Percentiles rank a stretch among this genome's conserved stretches.
Conservation (phyloP, 1,284 basidiomycete genomes). For the Flammula alnicola region DNA sequence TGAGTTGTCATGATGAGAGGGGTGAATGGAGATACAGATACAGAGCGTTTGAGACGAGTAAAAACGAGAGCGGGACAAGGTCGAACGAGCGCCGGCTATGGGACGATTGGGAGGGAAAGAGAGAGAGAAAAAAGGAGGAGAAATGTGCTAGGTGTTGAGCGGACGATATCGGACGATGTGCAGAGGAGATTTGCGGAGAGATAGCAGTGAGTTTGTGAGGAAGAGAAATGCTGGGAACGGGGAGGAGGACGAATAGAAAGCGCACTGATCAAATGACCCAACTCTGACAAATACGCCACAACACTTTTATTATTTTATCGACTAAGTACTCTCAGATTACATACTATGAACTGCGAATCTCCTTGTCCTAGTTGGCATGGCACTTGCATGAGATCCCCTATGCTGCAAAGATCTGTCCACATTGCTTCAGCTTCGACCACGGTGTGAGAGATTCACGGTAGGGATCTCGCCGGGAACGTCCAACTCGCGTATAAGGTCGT, state of each 20-base stretch:
- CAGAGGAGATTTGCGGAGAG: no score
- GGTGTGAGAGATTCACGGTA: no score
- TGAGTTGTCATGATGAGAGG: conserved; percentile 65
- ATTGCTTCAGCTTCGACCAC: no score
- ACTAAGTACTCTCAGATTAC: no score
- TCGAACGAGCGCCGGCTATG: conserved; percentile 14
- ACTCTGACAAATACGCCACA: conserved; percentile 29
- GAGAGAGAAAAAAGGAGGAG: neutral
- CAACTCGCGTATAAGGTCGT: no score
- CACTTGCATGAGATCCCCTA: no score
- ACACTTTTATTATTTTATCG: no score
- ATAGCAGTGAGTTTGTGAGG: no score
- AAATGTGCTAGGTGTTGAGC: conserved; percentile 9
- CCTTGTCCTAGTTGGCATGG: no score
- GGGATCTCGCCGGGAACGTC: no score
- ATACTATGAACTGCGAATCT: no score
- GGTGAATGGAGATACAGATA: conserved; percentile 20
- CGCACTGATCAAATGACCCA: conserved; percentile 35
- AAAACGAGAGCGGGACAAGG: conserved; percentile 13
- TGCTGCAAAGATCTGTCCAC: no score
- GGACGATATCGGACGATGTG: conserved; percentile 11
- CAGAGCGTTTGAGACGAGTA: conserved; percentile 23
- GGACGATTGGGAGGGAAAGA: conserved; percentile 1
- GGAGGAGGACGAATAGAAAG: conserved; percentile 23
- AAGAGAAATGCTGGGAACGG: conserved; percentile 21